Evolutionary conservation across 306 rosid genomes (phyloP), one percentile per base, ranked within the genome.

Genomic region (Astragalus membranaceus): DNA sequence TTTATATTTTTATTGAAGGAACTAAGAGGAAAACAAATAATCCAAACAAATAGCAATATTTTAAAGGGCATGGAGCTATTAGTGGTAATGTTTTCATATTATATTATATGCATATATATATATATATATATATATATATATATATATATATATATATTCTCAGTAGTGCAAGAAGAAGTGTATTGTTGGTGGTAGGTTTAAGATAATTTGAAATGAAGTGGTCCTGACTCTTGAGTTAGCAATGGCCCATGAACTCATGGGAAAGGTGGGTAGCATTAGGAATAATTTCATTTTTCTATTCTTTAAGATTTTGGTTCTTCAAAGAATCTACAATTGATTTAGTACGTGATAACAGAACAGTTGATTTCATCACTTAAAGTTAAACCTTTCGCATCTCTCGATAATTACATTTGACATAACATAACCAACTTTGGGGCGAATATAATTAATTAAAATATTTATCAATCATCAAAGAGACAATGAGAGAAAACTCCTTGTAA

Each of bases 191-290:
- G 72, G 8, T 36, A 52, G 53, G 52, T 67, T 39, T 39, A 14
- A 2, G 23, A 67, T 8, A 29, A 72, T 41, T 65, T 41, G 16
- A 50, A 39, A 39, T 2, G 30, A 61, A 52, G 69, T 74, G 76
- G 83, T 68, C 54, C 49, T 37, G n/a, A 36, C 70, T 26, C 30
- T 26, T 35, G 14, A 13, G 11, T 47, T 54, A 23, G 14, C 6
- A 39, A 8, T 75, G 80, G 66, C 80, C 76, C 80, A 62, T 69
- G 73, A 48, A 13, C 41, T 49, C 44, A 60, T 75, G 55, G 8
- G 69, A 70, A 74, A 80, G 80, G 80, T 70, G 70, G 4, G 52
- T 58, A 48, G 30, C 39, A 44, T 70, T 46, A 7, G 37, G 23
- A 69, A 39, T 51, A 41, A 52, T 35, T 43, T 30, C 62, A 53